Percentiles rank a stretch among this genome's conserved stretches.
phyloP scores from a whole-genome alignment of 441 rosid species.

The Adansonia rubrostipa region DNA sequence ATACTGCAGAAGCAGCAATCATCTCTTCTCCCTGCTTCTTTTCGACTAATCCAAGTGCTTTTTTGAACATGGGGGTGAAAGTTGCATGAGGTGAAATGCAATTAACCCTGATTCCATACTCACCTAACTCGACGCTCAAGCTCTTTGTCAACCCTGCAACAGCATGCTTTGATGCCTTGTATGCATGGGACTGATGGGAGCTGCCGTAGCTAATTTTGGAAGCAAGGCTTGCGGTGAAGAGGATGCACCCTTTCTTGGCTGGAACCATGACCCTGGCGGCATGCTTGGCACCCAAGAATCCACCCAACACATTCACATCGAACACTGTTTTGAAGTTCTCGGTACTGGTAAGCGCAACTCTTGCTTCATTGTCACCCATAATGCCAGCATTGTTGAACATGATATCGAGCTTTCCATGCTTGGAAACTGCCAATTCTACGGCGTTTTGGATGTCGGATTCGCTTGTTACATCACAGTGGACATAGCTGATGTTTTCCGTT shows the following conservation, averaged over 20 bases:
- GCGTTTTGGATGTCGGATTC: slow-evolving; percentile 40
- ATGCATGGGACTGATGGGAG: slow-evolving; percentile 39
- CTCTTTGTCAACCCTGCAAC: slow-evolving; percentile 49
- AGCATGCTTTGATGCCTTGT: slow-evolving; percentile 44
- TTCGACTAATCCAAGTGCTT: not conserved
- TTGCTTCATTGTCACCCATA: not conserved
- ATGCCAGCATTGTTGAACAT: slow-evolving; percentile 59
- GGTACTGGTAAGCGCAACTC: not conserved
- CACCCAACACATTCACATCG: slow-evolving; percentile 26
- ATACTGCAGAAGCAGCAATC: slow-evolving; percentile 17
- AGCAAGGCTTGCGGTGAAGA: slow-evolving; percentile 41
- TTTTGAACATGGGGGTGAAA: slow-evolving; percentile 30
- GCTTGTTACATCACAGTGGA: slow-evolving; percentile 33
- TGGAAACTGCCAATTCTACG: slow-evolving; percentile 42
- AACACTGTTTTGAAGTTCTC: slow-evolving; percentile 24
- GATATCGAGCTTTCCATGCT: slow-evolving; percentile 51
- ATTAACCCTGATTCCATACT: slow-evolving; percentile 52
- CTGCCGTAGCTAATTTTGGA: not conserved
- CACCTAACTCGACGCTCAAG: slow-evolving; percentile 52
- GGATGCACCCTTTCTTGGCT: slow-evolving; percentile 38
- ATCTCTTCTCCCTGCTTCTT: slow-evolving; percentile 19
- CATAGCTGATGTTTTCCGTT: slow-evolving; percentile 39
- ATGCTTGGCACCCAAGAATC: slow-evolving; percentile 38
- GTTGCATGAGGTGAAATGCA: slow-evolving; percentile 43
- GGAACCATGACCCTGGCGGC: slow-evolving; percentile 38